These are phyloP conservation scores for Fistulina hepatica DNA, from an alignment of 1,284 basidiomycete genomes.

Conservation along the genomic window DNA sequence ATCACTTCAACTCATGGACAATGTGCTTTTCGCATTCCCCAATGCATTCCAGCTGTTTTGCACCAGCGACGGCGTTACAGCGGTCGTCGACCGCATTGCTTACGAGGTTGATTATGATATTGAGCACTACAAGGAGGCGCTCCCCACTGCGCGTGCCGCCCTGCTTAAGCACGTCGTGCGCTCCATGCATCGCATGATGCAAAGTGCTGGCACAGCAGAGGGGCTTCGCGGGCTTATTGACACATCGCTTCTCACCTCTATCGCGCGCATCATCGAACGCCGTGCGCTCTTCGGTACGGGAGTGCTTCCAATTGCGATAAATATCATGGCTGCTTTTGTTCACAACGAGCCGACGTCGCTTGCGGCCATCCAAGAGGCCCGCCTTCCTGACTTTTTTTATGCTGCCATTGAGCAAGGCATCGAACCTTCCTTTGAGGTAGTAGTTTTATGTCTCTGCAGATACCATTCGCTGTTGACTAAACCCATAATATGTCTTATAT, in stretches of 20 bases:
- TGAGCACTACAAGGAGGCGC: too few species aligned
- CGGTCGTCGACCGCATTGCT: slow-evolving; percentile 70
- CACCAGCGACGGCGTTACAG: slow-evolving; percentile 76
- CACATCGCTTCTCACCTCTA: slow-evolving; percentile 74
- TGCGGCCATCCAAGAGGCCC: slow-evolving; percentile 84
- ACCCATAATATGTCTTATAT: slow-evolving; percentile 5
- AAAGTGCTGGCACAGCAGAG: slow-evolving; percentile 87
- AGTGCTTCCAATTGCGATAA: slow-evolving; percentile 83
- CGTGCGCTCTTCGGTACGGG: slow-evolving; percentile 79
- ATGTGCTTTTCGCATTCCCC: slow-evolving; percentile 80
- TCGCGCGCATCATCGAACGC: slow-evolving; percentile 84
- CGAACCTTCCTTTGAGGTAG: slow-evolving; percentile 80
- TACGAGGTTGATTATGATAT: slow-evolving; percentile 41
- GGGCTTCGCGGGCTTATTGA: slow-evolving; percentile 93
- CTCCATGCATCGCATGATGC: slow-evolving; percentile 95
- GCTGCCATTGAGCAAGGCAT: slow-evolving; percentile 74
- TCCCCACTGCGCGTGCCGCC: slow-evolving; percentile 58
- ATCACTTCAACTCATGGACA: slow-evolving; percentile 87
- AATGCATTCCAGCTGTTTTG: slow-evolving; percentile 87
- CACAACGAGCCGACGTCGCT: slow-evolving; percentile 98
- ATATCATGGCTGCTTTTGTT: slow-evolving; percentile 95
- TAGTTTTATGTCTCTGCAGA: slow-evolving; percentile 12
- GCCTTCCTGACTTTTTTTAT: slow-evolving; percentile 86
- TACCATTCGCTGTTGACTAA: slow-evolving; percentile 5
- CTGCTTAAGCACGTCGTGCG: slow-evolving; percentile 87